Evolutionary conservation across 202 grass and related monocot genomes (phyloP).

Genomic region (Panicum hallii): DNA sequence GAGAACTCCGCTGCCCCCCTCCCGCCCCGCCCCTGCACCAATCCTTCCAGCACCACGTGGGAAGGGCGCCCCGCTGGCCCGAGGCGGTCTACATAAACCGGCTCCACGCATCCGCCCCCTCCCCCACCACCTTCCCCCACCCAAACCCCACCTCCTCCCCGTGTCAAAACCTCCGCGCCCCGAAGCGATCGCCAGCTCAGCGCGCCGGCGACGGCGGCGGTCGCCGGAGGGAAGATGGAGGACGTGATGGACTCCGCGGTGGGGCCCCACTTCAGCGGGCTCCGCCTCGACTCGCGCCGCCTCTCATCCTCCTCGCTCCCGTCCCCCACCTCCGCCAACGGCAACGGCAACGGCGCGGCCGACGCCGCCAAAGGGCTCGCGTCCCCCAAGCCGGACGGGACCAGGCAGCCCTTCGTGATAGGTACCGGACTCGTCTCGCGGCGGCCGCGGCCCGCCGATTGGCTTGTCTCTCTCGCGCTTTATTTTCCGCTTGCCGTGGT

Average conservation of each 20-base stretch:
- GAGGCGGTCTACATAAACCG: conserved; percentile 37
- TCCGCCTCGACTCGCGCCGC: conserved; percentile 60
- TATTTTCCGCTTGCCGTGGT: not conserved
- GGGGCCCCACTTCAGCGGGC: conserved; percentile 64
- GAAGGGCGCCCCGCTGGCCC: too few relatives aligned
- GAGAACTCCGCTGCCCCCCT: not conserved
- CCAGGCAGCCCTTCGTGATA: conserved; percentile 67
- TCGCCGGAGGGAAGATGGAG: conserved; percentile 25
- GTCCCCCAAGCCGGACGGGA: not conserved
- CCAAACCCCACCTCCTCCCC: conserved; percentile 43
- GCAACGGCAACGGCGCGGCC: conserved; percentile 9
- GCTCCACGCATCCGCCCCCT: not conserved
- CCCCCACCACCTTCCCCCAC: not conserved
- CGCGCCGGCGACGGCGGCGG: conserved; percentile 29
- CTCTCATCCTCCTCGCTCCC: conserved; percentile 50
- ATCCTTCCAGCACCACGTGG: not conserved
- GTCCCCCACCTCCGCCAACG: conserved; percentile 11
- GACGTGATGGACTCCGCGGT: conserved; percentile 41
- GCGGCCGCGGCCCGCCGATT: not conserved
- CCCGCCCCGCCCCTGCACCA: not conserved
- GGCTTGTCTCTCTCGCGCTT: not conserved
- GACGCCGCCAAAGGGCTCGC: conserved; percentile 8
- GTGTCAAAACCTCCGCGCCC: conserved; percentile 66
- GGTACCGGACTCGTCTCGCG: conserved; percentile 32
- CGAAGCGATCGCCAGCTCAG: conserved; percentile 52